Evolutionary conservation across 176 grass and related monocot species (phyloP).

Genomic region (Echinochloa phyllopogon): DNA sequence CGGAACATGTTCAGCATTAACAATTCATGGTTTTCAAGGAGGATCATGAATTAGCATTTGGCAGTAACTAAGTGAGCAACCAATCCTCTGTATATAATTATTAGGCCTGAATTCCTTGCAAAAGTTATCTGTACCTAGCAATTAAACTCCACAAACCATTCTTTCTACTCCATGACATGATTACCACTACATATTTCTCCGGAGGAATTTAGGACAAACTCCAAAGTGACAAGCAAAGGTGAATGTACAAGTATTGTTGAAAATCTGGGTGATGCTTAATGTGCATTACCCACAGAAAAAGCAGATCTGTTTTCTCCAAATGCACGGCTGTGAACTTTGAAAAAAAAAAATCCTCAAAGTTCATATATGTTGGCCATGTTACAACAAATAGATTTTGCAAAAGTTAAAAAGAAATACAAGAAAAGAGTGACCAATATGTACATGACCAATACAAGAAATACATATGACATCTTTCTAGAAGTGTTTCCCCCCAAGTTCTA

Average conservation of each 20-base stretch:
- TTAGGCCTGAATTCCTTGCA: background rate
- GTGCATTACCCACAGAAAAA: background rate
- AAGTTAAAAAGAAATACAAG: background rate
- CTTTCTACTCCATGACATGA: background rate
- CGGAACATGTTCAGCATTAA: background rate
- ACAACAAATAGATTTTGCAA: background rate
- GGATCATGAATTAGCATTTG: background rate
- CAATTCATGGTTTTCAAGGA: background rate
- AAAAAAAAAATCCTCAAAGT: background rate
- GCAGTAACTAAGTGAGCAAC: background rate
- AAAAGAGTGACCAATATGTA: background rate
- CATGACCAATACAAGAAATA: background rate
- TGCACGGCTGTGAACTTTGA: background rate
- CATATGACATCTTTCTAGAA: background rate
- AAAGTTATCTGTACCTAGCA: background rate
- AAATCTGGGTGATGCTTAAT: background rate
- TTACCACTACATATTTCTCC: background rate
- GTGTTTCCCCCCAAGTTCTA: background rate
- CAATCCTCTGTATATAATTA: background rate
- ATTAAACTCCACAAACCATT: background rate
- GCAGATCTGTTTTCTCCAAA: background rate
- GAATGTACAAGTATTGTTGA: slow-evolving; percentile 2
- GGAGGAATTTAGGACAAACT: background rate
- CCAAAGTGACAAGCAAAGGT: background rate
- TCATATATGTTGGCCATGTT: background rate